Base-by-base conservation (phyloP, 495 filamentous ascomycete species). In the Polyplosphaeria fusca region DNA sequence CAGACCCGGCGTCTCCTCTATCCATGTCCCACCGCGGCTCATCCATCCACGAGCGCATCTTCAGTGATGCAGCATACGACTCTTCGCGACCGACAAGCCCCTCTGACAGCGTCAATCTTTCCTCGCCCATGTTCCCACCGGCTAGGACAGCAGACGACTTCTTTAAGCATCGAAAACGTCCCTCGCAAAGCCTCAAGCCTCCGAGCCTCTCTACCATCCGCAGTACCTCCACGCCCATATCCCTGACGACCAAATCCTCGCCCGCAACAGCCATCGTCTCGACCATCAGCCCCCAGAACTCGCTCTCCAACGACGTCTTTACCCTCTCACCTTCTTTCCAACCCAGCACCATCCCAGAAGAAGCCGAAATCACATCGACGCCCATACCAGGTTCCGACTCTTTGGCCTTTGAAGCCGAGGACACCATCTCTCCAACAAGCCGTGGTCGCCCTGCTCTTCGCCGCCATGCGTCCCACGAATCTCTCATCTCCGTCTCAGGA, bases 1-100 rank as follows among this genome's bases (percentile, higher is more conserved):
- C 91, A 0, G 73, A 84, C n/a, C 83, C 90, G 3, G 90, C 82
- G 65, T 95, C 91, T 2, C 91, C 92, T 3, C 79, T 78, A 22
- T 92, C 89, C 2, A 82, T 77, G 14, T 85, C 67, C 4, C 62
- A 83, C 65, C 80, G 84, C 13, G 82, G 82, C 19, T 86, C 82
- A 20, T 86, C 82, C 0, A 73, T 96, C 40, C 96, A 95, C 63
- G 91, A 96, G 63, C 76, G 82, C 5, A 66, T 69, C 1, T 74
- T 75, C 55, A 71, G 70, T 49, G 70, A 73, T 53, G 68, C 75
- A 19, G 77, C 83, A 51, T 73, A 73, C 44, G 72, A 79, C 27
- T 81, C 75, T 61, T 90, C 80, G 16, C 80, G 79, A 46, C 86
- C 90, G 1, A 86, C 82, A 0, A 94, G 88, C 23, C 89, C 91